Conservation (phyloP, 108 stramenopile genomes). For the Cyclotella cryptica region DNA sequence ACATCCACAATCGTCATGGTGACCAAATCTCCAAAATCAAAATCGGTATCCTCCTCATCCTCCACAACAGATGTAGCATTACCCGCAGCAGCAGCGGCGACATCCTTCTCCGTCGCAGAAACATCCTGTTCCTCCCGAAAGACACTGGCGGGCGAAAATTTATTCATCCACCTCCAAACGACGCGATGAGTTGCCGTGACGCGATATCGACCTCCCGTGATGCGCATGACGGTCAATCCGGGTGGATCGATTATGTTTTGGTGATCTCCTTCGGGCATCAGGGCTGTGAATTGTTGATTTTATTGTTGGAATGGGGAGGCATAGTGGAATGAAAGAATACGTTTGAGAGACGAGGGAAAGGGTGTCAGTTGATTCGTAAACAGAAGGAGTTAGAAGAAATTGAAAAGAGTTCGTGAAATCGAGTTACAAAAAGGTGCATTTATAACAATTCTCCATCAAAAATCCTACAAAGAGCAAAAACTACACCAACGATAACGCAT, state of each 20-base stretch:
- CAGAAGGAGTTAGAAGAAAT: not conserved
- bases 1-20: slow-evolving; percentile 91
- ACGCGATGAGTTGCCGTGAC: slow-evolving; percentile 89
- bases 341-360: too few species aligned
- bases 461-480: too few species aligned
- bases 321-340: too few species aligned
- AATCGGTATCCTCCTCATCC: slow-evolving; percentile 33
- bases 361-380: too few species aligned
- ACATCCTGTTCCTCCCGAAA: not conserved
- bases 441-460: too few species aligned
- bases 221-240: slow-evolving; percentile 91
- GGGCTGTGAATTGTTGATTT: slow-evolving; percentile 40
- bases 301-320: too few species aligned
- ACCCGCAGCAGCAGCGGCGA: not conserved
- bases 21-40: slow-evolving; percentile 85
- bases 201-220: slow-evolving; percentile 87
- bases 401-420: not conserved
- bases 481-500: too few species aligned
- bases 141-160: slow-evolving; percentile 64
- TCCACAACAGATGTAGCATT: not conserved
- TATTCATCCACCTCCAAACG: slow-evolving; percentile 92
- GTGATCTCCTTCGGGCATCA: slow-evolving; percentile 92
- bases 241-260: slow-evolving; percentile 89
- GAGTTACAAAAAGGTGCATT: too few species aligned
- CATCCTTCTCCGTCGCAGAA: not conserved